Evolutionary conservation across 2,329 filamentous ascomycete species (phyloP), one percentile per base, ranked within the genome.

Genomic region (Daldinia eschscholtzii): DNA sequence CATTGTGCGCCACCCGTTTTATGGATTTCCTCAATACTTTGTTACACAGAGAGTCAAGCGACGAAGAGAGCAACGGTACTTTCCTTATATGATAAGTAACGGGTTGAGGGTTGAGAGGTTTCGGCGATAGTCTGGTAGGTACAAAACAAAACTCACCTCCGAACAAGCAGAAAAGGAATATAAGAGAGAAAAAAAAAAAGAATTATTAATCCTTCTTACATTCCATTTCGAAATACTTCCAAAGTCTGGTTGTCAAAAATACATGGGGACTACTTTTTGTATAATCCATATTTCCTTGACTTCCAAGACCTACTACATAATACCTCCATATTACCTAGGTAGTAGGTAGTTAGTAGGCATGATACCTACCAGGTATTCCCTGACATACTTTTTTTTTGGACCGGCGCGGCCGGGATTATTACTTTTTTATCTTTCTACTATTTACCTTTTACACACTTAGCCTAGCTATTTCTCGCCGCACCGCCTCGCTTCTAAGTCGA

Each of bases 21-120:
- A 61, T 62, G 56, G 57, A 41, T 61, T 63, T 61, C 42, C 39
- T 55, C 64, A 64, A 67, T 59, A 61, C 55, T 50, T 67, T 65
- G 69, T 75, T 65, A 70, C 72, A 70, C 70, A 57, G 42, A 68
- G 33, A 62, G 52, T 72, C 74, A 73, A 74, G 71, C 69, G 70
- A 73, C 70, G 59, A 60, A 58, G 46, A 64, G 20, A 57, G 41
- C 46, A 53, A 35, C 55, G 53, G 52, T 63, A 48, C 50, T 39
- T 41, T 56, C 56, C 50, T 57, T 70, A 61, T 58, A 61, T 50
- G 61, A 65, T 48, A 57, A 41, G 65, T 61, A 48, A 61, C 55
- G 60, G 46, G 6, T 35, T 41, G 57, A 57, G 60, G 46, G 6
- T 35, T 41, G 57, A 52, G 50, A 60, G 44, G 41, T 39, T 46